Percentiles rank a stretch among this genome's conserved stretches.
These are phyloP conservation scores for Penicillium salamii DNA, from an alignment of 495 filamentous ascomycete species.

Conservation along the genomic window DNA sequence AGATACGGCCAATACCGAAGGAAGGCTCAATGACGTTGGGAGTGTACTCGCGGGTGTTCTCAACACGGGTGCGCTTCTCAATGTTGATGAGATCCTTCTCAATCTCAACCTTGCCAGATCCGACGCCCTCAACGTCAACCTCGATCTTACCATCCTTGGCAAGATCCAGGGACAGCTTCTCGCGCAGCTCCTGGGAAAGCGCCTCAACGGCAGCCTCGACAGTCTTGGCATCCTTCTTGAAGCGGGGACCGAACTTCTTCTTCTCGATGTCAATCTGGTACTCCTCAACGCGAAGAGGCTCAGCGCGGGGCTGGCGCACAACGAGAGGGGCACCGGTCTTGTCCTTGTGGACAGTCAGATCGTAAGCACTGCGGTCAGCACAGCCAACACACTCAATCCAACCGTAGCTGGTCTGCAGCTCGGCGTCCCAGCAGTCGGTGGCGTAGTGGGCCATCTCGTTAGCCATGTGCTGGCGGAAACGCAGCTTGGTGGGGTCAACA, in stretches of 20 bases:
- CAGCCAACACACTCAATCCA: constrained; percentile 89
- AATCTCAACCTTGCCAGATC: constrained; percentile 65
- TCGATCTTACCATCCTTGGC: constrained; percentile 62
- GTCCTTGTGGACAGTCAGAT: constrained; percentile 75
- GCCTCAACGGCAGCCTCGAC: constrained; percentile 68
- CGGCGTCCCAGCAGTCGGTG: constrained; percentile 81
- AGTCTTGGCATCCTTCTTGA: constrained; percentile 76
- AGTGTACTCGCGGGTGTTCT: constrained; percentile 72
- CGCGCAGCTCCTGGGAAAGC: constrained; percentile 65
- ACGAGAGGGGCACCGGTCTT: constrained; percentile 74
- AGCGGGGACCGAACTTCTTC: constrained; percentile 78
- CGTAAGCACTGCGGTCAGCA: constrained; percentile 78
- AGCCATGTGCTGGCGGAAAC: constrained; percentile 82
- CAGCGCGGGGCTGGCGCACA: constrained; percentile 63
- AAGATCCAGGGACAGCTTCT: constrained; percentile 65
- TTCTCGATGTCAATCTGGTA: constrained; percentile 76
- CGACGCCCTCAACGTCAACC: constrained; percentile 63
- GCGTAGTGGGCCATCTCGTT: constrained; percentile 86
- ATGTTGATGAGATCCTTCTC: constrained; percentile 68
- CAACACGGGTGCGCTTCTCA: constrained; percentile 64
- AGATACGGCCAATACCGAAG: constrained; percentile 78
- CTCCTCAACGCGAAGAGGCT: constrained; percentile 68
- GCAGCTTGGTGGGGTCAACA: constrained; percentile 66
- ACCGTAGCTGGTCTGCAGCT: constrained; percentile 73
- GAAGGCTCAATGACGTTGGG: constrained; percentile 86